Evolutionary conservation across 768 basidiomycete species (phyloP).

Genomic region (Pholiota microspora): DNA sequence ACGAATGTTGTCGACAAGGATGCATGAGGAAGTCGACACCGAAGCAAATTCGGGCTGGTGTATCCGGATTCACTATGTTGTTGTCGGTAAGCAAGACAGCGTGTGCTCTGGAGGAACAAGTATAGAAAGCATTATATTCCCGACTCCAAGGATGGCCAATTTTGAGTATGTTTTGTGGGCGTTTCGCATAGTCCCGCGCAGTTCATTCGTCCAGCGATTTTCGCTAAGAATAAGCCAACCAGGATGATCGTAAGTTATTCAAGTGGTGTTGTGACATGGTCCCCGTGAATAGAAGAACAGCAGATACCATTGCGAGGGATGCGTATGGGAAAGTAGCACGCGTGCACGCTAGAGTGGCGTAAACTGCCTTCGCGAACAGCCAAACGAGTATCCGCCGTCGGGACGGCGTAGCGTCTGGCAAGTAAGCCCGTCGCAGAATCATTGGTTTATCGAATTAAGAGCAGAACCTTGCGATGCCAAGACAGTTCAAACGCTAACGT

Average conservation of each 20-base stretch:
- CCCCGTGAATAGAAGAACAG: not conserved
- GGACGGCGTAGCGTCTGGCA: not conserved
- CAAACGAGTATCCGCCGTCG: not conserved
- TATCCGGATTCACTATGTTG: not conserved
- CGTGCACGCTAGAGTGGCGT: not conserved
- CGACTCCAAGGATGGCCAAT: not conserved
- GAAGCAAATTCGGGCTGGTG: not conserved
- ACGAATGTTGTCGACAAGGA: constrained; percentile 1
- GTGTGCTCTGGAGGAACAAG: not conserved
- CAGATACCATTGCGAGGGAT: not conserved
- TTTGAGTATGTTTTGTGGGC: not conserved
- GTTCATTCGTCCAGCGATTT: not conserved
- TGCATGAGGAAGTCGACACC: not conserved
- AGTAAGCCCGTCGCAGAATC: not conserved
- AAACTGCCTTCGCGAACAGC: not conserved
- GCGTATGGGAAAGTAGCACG: not conserved
- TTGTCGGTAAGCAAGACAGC: not conserved
- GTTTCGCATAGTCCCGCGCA: not conserved
- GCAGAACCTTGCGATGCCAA: not conserved
- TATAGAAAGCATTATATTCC: not conserved
- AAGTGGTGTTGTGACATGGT: not conserved
- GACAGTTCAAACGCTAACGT: not conserved
- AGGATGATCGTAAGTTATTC: not conserved
- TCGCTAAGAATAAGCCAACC: not conserved
- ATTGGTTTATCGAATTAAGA: not conserved